Percentiles rank a stretch among this genome's conserved stretches.
phyloP scores from a whole-genome alignment of 495 filamentous ascomycete genomes.

The Podospora tetraspora region DNA sequence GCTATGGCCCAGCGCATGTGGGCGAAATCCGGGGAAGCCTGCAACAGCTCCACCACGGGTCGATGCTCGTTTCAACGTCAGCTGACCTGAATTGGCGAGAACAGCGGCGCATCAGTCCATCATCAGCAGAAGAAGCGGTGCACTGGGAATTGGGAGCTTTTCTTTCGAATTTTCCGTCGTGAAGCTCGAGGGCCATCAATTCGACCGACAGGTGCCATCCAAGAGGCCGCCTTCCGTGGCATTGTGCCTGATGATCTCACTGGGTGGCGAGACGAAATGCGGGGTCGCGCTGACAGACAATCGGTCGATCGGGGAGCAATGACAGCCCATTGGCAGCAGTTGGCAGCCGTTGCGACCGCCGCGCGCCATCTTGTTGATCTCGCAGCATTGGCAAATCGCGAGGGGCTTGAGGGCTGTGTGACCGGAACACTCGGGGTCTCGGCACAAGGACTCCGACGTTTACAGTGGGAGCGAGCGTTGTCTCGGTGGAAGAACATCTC shows the following conservation, averaged over 20 bases:
- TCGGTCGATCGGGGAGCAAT: neutral
- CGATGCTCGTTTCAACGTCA: neutral
- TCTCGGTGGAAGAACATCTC: neutral
- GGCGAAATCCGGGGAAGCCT: slow-evolving; percentile 25
- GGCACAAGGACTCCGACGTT: neutral
- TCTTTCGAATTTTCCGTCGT: neutral
- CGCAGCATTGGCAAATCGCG: neutral
- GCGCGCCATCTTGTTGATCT: neutral
- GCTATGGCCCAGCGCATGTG: slow-evolving; percentile 1
- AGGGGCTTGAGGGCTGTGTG: neutral
- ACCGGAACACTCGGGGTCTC: neutral
- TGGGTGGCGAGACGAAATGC: neutral
- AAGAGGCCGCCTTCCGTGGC: neutral
- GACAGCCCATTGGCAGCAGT: neutral
- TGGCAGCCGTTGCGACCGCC: neutral
- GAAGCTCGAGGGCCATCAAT: neutral
- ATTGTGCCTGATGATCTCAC: neutral
- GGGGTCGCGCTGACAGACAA: neutral
- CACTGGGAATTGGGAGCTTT: neutral
- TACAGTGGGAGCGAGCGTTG: neutral
- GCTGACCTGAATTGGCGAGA: neutral
- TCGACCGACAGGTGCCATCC: neutral
- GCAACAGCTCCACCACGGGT: neutral
- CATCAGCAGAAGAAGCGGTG: neutral
- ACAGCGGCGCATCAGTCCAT: neutral